Base-by-base conservation (phyloP, 2,329 filamentous ascomycete species). In the Emmonsiellopsis sp. region DNA sequence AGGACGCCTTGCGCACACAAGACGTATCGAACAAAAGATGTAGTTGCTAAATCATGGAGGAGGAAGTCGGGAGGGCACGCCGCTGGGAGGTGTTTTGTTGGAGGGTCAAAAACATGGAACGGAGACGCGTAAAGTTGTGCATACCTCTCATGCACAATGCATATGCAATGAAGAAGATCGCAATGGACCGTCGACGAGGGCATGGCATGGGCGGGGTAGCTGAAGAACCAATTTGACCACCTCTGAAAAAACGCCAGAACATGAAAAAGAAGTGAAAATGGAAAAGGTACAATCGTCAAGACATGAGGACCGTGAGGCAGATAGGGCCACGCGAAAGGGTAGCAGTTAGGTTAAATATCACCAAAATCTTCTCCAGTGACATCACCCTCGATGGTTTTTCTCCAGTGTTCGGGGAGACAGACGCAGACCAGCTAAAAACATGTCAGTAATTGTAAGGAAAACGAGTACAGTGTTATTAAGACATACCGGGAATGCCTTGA, bases 381-480 rank as follows among this genome's bases (percentile, higher is more conserved):
- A 53, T 96, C 91, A 55, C 90, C 89, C 59, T 97, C 92, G 62
- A 97, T 95, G 2, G 92, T 97, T 73, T 93, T 95, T 65, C 85
- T 84, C 92, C 92, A 98, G 70, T 96, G 91, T 65, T 95, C 88
- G 31, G 92, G 93, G 34, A 95, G 76, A 70, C 93, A 97, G 42
- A 97, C 89, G 66, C 92, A 98, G 49, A 98, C 92, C 58, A 98
- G 78, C 44, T 70, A 52, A 7, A 36, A 37, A 17, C 11, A 27
- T 36, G 14, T 51, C 17, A 33, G 11, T 13, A 13, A 44, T 14
- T 39, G 14, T 31, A 31, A 6, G 9, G 27, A 48, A 14, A 47
- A 40, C 11, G 43, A 5, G 36, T 27, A 14, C 33, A 37, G 50
- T 14, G 14, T 6, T 21, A 14, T 51, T 55, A 37, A 45, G 49